Evolutionary conservation across 768 basidiomycete species (phyloP), one percentile per base, ranked within the genome.

Genomic region (Rhodotorula diobovata): DNA sequence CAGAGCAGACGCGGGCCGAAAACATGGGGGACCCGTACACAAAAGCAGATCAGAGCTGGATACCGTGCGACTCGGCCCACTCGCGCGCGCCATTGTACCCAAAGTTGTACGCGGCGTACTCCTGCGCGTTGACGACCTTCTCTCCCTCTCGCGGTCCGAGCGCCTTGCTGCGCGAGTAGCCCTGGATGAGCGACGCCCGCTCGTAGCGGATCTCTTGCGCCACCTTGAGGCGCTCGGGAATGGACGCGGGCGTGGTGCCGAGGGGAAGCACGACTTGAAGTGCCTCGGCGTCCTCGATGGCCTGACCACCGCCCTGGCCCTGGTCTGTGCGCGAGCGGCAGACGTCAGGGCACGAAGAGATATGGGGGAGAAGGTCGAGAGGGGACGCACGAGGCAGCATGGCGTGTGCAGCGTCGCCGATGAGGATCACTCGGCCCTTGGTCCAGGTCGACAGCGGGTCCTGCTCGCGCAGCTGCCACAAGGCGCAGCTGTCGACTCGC

Each of bases 261-360:
- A 41, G 59, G 1, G 58, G n/a, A 37, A 76, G 60, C 20, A 77
- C 41, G 35, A 59, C 75, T 4, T 50, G 65, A 28, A 76, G 62
- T 30, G 75, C 75, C 62, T 76, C 75, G 46, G 75, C 75, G 53
- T 76, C 75, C 46, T 76, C 75, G 66, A 76, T 46, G 5, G 72
- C 63, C 43, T 71, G 69, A 0, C 69, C 65, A 10, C 67, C 75
- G 14, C 75, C 75, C 46, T 76, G 75, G 0, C 75, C 75, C 60
- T 76, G 75, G 34, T 76, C 69, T 70, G 69, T 9, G 37, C 5
- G 43, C n/a, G 2, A 32, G 15, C 15, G 37, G 14, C 54, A 25
- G n/a, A 11, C 32, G 50, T 21, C 59, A 7, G 11, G n/a, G n/a
- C n/a, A n/a, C n/a, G n/a, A n/a, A n/a, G n/a, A n/a, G n/a, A n/a